Evolutionary conservation across 2,329 filamentous ascomycete genomes (phyloP).

Genomic region (Furcasterigmium sp.): DNA sequence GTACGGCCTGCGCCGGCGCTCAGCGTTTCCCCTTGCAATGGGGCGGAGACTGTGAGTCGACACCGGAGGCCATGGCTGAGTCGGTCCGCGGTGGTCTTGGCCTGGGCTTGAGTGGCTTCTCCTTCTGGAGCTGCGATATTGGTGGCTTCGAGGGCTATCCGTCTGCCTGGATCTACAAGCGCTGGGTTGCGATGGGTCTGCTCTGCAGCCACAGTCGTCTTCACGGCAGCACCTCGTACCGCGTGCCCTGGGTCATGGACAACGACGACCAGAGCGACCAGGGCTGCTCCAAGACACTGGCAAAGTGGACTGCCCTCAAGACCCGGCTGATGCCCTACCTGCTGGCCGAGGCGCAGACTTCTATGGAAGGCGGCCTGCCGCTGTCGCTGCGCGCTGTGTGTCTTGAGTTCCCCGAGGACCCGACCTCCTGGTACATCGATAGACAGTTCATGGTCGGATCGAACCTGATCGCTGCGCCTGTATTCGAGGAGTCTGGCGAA

Average conservation of each 20-base stretch:
- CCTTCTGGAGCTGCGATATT: slow-evolving; percentile 67
- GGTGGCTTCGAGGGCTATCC: slow-evolving; percentile 68
- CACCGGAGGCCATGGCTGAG: slow-evolving; percentile 68
- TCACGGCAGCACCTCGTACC: slow-evolving; percentile 65
- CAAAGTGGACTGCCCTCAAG: slow-evolving; percentile 44
- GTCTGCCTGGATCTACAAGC: slow-evolving; percentile 66
- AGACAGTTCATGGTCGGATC: slow-evolving; percentile 70
- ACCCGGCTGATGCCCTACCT: slow-evolving; percentile 48
- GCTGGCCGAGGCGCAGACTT: slow-evolving; percentile 34
- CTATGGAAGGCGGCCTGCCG: slow-evolving; percentile 48
- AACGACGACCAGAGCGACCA: slow-evolving; percentile 52
- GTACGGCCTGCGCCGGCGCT: slow-evolving; percentile 61
- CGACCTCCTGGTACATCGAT: slow-evolving; percentile 63
- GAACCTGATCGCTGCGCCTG: slow-evolving; percentile 56
- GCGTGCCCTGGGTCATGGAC: slow-evolving; percentile 71
- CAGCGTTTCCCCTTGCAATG: slow-evolving; percentile 67
- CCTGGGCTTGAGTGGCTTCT: slow-evolving; percentile 58
- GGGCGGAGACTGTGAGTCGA: slow-evolving; percentile 73
- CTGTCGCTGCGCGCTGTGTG: slow-evolving; percentile 60
- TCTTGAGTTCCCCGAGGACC: slow-evolving; percentile 66
- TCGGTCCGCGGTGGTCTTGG: slow-evolving; percentile 61
- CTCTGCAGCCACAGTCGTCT: slow-evolving; percentile 66
- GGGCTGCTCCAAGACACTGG: slow-evolving; percentile 45
- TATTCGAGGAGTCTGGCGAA: slow-evolving; percentile 57
- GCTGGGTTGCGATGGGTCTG: slow-evolving; percentile 72